Base-by-base conservation (phyloP, 345 rosid species). In the Raphanus sativus region DNA sequence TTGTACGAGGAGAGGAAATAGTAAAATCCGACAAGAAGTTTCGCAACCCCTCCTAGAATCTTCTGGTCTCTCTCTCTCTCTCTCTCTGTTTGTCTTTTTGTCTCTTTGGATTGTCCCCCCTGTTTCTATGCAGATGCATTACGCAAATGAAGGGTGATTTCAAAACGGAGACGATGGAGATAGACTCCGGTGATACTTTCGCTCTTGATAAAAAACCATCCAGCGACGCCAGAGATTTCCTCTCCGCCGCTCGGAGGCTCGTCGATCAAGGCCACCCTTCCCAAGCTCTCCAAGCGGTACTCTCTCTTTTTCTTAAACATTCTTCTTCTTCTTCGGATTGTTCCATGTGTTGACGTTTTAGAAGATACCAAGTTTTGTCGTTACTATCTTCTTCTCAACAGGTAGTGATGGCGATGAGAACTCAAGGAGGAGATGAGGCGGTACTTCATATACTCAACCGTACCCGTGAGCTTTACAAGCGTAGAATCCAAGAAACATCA, bases 261-360 rank as follows among this genome's bases (percentile, higher is more conserved):
- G 80, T 89, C 83, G 77, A 83, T 79, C 85, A 89, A 81, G 97
- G 98, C 63, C 83, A 89, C 42, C 98, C 96, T 59, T 82, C 97
- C 12, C 86, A 91, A 85, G 98, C 98, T 75, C 98, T 95, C 56
- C 95, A 88, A 77, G 89, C 91, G 88, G 99, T 95, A 84, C 0
- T 7, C 55, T 40, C 10, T 13, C 8, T 33, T 40, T 11, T 13
- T 40, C 10, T 34, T n/a, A n/a, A n/a, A n/a, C n/a, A n/a, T n/a
- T n/a, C n/a, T n/a, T n/a, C n/a, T n/a, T n/a, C n/a, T n/a, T n/a
- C n/a, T n/a, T n/a, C n/a, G n/a, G n/a, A n/a, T n/a, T n/a, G n/a
- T n/a, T n/a, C n/a, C n/a, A n/a, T n/a, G n/a, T n/a, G n/a, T n/a
- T n/a, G n/a, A n/a, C n/a, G n/a, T 36, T 38, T 36, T 36, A 36